Evolutionary conservation across 768 basidiomycete species (phyloP).

Genomic region (Thelephora ganbajun): DNA sequence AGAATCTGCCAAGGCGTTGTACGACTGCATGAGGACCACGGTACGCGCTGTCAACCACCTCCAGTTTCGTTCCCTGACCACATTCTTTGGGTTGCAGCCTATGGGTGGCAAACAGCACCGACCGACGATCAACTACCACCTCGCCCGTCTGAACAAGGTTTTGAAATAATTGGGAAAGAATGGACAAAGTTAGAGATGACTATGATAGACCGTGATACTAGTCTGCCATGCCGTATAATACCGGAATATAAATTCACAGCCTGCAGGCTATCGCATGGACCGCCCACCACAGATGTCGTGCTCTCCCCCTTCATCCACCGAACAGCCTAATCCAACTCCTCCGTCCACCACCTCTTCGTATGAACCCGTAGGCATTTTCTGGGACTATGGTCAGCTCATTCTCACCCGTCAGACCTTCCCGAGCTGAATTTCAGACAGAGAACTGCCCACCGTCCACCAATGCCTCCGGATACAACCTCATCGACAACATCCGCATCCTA

Average conservation of each 20-base stretch:
- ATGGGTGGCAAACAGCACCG: constrained; percentile 50
- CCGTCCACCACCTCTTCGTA: background rate
- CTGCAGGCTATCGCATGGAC: too few relatives aligned
- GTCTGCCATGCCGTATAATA: too few relatives aligned
- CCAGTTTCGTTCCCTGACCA: background rate
- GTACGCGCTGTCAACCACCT: constrained; percentile 29
- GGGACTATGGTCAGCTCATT: constrained; percentile 25
- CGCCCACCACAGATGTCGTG: too few relatives aligned
- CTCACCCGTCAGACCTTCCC: background rate
- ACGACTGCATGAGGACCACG: constrained; percentile 75
- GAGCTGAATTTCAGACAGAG: constrained; percentile 14
- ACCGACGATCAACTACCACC: constrained; percentile 83
- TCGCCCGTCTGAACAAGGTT: constrained; percentile 64
- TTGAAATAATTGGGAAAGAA: constrained; percentile 36
- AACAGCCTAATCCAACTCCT: background rate
- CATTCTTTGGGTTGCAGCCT: constrained; percentile 29
- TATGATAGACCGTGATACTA: too few relatives aligned
- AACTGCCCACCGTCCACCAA: constrained; percentile 23
- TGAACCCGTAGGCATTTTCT: constrained; percentile 24
- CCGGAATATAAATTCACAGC: too few relatives aligned
- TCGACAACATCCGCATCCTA: constrained; percentile 28
- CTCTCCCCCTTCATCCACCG: background rate
- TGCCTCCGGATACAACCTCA: constrained; percentile 26
- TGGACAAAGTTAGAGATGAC: too few relatives aligned
- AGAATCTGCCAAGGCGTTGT: constrained; percentile 44